Conservation (phyloP, 805 yeast genomes). For the Saccharomycodes ludwigii region DNA sequence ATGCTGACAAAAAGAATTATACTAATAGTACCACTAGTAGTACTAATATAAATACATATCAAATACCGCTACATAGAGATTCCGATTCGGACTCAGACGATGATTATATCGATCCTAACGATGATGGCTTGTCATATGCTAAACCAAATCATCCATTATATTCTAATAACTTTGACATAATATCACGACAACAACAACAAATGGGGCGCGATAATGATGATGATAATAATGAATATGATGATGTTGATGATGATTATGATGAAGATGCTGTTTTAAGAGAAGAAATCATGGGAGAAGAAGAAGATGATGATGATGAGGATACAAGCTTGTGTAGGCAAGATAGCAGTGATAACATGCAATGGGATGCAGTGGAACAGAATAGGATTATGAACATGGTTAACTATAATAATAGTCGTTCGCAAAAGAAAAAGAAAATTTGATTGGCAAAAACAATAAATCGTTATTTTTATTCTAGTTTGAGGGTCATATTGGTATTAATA, state of each 20-base stretch:
- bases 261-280: conserved; percentile 14
- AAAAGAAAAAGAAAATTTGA: too few species aligned
- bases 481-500: too few species aligned
- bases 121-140: conserved; percentile 66
- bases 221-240: conserved; percentile 9
- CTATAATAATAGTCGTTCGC: too few species aligned
- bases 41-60: conserved; percentile 5
- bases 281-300: conserved; percentile 10
- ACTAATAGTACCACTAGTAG: not conserved
- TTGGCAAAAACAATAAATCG: too few species aligned
- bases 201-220: conserved; percentile 13
- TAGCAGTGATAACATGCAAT: conserved; percentile 21
- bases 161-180: conserved; percentile 16
- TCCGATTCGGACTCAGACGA: conserved; percentile 40
- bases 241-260: conserved; percentile 7
- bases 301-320: conserved; percentile 20
- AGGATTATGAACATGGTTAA: conserved; percentile 17
- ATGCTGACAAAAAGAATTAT: conserved; percentile 2
- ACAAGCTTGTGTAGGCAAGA: conserved; percentile 20
- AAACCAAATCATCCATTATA: conserved; percentile 51
- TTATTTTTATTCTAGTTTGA: too few species aligned
- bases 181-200: conserved; percentile 10
- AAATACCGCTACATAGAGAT: too few species aligned
- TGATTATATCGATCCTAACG: conserved; percentile 69
- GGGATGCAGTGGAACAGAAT: conserved; percentile 20